Evolutionary conservation across 805 yeast species (phyloP), one percentile per base, ranked within the genome.

Genomic region (Alloascoidea hylecoeti): DNA sequence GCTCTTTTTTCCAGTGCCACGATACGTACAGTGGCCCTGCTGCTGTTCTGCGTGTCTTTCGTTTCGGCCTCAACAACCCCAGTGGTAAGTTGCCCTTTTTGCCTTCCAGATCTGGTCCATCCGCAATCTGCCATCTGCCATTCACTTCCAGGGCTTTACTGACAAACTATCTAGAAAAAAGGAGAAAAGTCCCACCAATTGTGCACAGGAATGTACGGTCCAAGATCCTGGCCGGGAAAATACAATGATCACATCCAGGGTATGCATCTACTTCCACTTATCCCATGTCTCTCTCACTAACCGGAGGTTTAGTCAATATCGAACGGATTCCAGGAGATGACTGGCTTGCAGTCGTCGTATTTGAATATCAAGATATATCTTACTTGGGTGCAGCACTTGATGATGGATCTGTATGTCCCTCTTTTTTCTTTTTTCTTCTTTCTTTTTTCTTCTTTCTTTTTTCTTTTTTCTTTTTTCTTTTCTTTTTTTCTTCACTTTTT

Each of bases 181-280:
- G 67, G 69, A 35, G 55, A 68, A 13, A 57, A 49, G 6, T 59
- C 70, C 36, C 64, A 77, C 14, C 92, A 83, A 49, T 72, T 73
- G 17, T 89, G 98, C 55, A 68, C 86, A 3, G 98, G 98, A 27
- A 79, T 89, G 76, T 89, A 89, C 59, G 71, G 88, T 40, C 77
- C 76, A 48, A 64, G 72, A 35, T 94, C 88, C 51, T 83, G 94
- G 88, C 80, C 85, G 36, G 98, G 98, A 27, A 64, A 68, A 17
- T 57, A 63, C 5, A 77, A 73, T 42, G 86, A 94, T 57, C 55
- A 73, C 71, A 45, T 68, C 66, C 35, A 69, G 68, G 35, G 67
- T 70, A 38, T 45, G 75, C 39, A 48, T 55, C 16, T 55, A 60
- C 15, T 46, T 48, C 16, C 58, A 46, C 40, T 60, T 55, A 37